phyloP scores from a whole-genome alignment of 345 rosid species.

The Gossypioides kirkii region DNA sequence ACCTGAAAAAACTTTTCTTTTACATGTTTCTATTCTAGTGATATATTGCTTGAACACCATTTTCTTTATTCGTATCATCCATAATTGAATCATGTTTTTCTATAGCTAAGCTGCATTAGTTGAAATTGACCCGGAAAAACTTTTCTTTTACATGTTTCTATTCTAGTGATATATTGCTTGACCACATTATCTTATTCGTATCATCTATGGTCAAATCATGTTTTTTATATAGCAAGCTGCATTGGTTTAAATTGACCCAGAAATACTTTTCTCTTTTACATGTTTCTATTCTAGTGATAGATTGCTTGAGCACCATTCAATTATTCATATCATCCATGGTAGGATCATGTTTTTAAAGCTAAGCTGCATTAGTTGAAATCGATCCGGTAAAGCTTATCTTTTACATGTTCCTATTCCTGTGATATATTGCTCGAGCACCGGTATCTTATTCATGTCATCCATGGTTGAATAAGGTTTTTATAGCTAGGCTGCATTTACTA shows the following conservation, averaged over 20 bases:
- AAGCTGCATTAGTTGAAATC: conserved; percentile 40
- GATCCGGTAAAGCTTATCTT: conserved; percentile 36
- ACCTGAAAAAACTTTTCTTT: no score
- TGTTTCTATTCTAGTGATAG: no score
- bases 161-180: neutral
- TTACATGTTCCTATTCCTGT: neutral
- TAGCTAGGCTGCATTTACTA: neutral
- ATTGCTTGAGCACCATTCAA: no score
- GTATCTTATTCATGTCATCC: neutral
- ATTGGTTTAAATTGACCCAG: no score
- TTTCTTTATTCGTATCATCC: no score
- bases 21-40: no score
- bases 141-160: neutral
- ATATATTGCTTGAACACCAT: no score
- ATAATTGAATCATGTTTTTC: no score
- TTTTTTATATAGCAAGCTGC: neutral
- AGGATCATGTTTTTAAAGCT: no score
- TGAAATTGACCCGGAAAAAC: conserved; percentile 48
- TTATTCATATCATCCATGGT: no score
- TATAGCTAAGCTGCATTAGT: conserved; percentile 26
- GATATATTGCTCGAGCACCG: neutral
- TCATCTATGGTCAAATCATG: neutral
- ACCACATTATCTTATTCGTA: neutral
- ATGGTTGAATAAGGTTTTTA: neutral
- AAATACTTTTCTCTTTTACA: no score